Evolutionary conservation across 2,329 filamentous ascomycete species (phyloP).

Genomic region (Verticillium albo-atrum): DNA sequence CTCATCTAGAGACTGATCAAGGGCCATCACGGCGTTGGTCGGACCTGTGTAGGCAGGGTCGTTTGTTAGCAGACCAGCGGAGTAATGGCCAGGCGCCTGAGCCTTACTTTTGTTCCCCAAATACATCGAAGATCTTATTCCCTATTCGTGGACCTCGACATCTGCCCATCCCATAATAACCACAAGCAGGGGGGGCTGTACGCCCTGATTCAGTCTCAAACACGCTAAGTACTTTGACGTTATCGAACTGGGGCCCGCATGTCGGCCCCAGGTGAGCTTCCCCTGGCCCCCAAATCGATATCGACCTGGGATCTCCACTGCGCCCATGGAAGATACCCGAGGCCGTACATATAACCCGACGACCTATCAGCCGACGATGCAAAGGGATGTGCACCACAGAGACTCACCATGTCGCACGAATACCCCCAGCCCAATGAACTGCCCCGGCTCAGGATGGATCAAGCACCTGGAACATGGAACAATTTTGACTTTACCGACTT

Average conservation of each 20-base stretch:
- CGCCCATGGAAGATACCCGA: background rate
- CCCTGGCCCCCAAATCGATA: background rate
- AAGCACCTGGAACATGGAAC: background rate
- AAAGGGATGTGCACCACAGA: background rate
- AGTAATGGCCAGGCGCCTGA: background rate
- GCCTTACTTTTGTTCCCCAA: background rate
- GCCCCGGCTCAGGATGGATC: background rate
- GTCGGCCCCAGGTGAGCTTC: background rate
- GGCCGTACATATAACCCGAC: background rate
- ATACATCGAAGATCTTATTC: background rate
- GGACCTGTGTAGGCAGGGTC: background rate
- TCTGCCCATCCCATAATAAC: background rate
- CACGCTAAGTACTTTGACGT: background rate
- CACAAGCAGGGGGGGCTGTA: background rate
- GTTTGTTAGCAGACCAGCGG: background rate
- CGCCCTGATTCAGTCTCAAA: background rate
- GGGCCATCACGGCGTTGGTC: background rate
- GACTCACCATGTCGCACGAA: background rate
- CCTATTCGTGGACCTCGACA: background rate
- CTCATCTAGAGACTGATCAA: background rate
- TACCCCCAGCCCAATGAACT: background rate
- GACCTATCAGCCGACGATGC: too few species aligned
- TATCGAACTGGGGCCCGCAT: background rate
- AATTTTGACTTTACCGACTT: background rate
- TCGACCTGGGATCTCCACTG: background rate